phyloP scores from a whole-genome alignment of 1,284 basidiomycete species.

The Tilletia walkeri region DNA sequence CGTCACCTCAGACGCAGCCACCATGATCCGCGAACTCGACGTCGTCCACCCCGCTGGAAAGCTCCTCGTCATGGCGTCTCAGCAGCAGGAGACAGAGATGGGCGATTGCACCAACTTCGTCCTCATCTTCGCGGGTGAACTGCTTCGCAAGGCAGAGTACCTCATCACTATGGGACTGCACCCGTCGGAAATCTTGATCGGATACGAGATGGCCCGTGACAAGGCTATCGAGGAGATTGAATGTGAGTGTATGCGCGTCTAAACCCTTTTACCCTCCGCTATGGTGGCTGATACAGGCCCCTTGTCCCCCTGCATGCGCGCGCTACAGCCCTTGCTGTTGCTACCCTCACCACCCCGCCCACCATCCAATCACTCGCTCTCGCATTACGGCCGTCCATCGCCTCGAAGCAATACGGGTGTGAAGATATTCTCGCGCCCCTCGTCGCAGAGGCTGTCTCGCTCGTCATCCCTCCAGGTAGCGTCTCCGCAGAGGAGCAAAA shows the following conservation, averaged over 20 bases:
- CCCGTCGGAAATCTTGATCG: conserved; percentile 81
- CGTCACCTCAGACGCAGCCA: conserved; percentile 97
- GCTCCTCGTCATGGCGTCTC: conserved; percentile 92
- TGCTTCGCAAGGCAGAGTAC: conserved; percentile 89
- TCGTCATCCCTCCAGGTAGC: conserved; percentile 41
- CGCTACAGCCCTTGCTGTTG: conserved; percentile 52
- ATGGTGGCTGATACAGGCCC: conserved; percentile 24
- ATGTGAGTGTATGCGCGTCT: conserved; percentile 63
- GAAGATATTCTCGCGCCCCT: conserved; percentile 80
- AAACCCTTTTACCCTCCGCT: not conserved
- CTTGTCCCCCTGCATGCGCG: conserved; percentile 2
- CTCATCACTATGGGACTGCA: conserved; percentile 94
- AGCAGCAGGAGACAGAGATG: conserved; percentile 95
- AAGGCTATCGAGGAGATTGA: conserved; percentile 86
- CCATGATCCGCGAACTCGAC: conserved; percentile 96
- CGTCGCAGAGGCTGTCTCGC: conserved; percentile 80
- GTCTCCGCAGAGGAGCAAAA: conserved; percentile 35
- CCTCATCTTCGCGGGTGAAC: conserved; percentile 90
- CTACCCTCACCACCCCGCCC: conserved; percentile 71
- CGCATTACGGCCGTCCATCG: conserved; percentile 86
- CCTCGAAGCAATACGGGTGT: conserved; percentile 93
- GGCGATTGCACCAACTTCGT: conserved; percentile 96
- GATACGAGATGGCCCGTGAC: conserved; percentile 87
- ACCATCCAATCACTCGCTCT: conserved; percentile 72
- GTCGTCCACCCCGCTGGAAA: conserved; percentile 98